Base-by-base conservation (phyloP, 129 eudicot genomes). In the Scalesia atractyloides region DNA sequence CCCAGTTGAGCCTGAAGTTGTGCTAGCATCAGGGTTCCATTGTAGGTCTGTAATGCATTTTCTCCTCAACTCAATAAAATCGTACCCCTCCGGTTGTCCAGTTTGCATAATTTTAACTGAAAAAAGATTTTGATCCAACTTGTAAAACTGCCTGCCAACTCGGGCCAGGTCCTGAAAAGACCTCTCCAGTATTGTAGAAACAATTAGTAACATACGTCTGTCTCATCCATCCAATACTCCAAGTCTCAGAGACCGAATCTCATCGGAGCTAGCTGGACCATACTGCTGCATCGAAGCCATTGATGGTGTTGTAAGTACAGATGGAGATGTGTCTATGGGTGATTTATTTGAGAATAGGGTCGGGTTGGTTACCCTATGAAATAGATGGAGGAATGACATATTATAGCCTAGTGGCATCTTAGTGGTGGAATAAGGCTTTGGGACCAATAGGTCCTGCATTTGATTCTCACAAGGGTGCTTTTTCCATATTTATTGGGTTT, bases 171-270 rank as follows among this genome's bases (percentile, higher is more conserved):
- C 85, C 99, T 95, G 93, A 46, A 73, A 3, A 70, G 0, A 93
- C 96, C 92, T 89, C 97, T 66, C 96, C 98, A 12, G 92, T 82
- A 34, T 71, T 76, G 58, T 36, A 79, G 74, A 93, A 93, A 58
- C 92, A 85, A 18, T 52, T 64, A 30, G 63, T 75, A 22, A 93
- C 80, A 74, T 83, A 93, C 9, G 83, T 58, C 75, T 93, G n/a
- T n/a, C n/a, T n/a, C 98, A 61, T 93, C 98, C 98, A 94, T 94
- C 98, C 98, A 94, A 51, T 68, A 83, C 96, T 94, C 96, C 85
- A 94, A 82, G 41, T 90, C 98, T 7, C 98, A 94, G 89, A 5
- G 97, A 84, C 8, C 90, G 82, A 68, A 94, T 72, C 93, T 94
- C 98, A 41, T 94, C 26, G 26, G 26, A 24, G 26, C 26, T 24